phyloP scores from a whole-genome alignment of 2,329 filamentous ascomycete species.

The Trichothecium roseum region DNA sequence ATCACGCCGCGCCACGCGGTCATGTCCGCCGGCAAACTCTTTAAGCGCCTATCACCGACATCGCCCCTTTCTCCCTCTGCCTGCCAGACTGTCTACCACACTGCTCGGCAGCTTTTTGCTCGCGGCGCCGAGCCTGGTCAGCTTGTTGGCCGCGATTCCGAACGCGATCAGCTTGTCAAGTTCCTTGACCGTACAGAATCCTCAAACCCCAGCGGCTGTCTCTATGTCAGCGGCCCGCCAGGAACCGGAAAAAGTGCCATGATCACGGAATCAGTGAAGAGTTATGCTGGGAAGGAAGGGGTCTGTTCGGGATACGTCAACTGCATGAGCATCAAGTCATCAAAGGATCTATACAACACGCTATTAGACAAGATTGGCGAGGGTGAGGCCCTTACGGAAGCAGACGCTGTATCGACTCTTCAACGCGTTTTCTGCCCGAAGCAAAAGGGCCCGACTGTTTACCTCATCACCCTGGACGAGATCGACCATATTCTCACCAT shows the following conservation, averaged over 20 bases:
- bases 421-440: slow-evolving; percentile 61
- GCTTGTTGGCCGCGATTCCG: slow-evolving; percentile 66
- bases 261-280: slow-evolving; percentile 66
- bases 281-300: slow-evolving; percentile 37
- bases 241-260: slow-evolving; percentile 96
- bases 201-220: slow-evolving; percentile 55
- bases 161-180: slow-evolving; percentile 50
- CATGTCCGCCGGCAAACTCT: slow-evolving; percentile 62
- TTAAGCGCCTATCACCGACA: slow-evolving; percentile 69
- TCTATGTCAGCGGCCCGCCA: slow-evolving; percentile 92
- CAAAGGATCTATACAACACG: slow-evolving; percentile 73
- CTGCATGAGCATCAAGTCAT: slow-evolving; percentile 91
- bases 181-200: slow-evolving; percentile 54
- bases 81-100: slow-evolving; percentile 70
- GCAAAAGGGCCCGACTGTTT: slow-evolving; percentile 49
- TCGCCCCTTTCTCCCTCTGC: slow-evolving; percentile 61
- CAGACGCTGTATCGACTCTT: slow-evolving; percentile 56
- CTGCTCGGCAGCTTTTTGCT: slow-evolving; percentile 78
- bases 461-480: slow-evolving; percentile 85
- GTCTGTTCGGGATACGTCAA: slow-evolving; percentile 77
- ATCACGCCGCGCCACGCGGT: slow-evolving; percentile 79
- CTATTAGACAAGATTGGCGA: slow-evolving; percentile 58
- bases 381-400: slow-evolving; percentile 44
- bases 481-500: slow-evolving; percentile 88
- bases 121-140: slow-evolving; percentile 65